phyloP scores from a whole-genome alignment of 345 rosid genomes.

The Acer negundo region DNA sequence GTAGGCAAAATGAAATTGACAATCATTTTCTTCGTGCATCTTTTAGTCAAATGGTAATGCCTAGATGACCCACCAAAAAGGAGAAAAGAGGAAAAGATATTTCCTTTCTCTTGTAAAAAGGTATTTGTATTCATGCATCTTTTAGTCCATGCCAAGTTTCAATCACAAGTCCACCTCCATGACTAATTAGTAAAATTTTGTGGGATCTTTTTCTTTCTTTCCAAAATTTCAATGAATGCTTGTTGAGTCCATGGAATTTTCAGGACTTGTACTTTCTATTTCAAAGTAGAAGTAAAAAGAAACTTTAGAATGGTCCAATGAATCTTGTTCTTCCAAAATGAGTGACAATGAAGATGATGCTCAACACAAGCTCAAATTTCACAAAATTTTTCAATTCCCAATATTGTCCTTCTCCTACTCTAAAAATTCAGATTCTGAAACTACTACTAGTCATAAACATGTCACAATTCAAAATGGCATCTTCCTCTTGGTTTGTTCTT shows the following conservation, averaged over 20 bases:
- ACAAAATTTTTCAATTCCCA: not conserved
- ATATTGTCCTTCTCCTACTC: not conserved
- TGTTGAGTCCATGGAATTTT: not conserved
- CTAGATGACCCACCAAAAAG: no score
- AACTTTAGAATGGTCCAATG: not conserved
- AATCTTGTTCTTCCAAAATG: not conserved
- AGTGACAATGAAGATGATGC: not conserved
- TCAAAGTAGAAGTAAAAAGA: not conserved
- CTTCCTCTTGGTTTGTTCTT: not conserved
- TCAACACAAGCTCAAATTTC: no score
- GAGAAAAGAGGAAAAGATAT: not conserved
- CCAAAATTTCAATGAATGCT: not conserved
- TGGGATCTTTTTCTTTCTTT: not conserved
- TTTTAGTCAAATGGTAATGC: not conserved
- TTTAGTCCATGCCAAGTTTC: not conserved
- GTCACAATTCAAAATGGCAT: not conserved
- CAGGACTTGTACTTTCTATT: no score
- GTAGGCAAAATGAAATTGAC: not conserved
- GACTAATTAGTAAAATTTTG: not conserved
- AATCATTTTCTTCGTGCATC: not conserved
- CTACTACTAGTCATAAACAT: not conserved
- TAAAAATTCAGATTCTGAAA: not conserved
- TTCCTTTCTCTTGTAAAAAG: no score
- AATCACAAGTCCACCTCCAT: not conserved
- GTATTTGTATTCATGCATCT: not conserved